These are phyloP conservation scores for Rhododendron mucronatum DNA, from an alignment of 148 eudicot genomes.

Conservation along the genomic window DNA sequence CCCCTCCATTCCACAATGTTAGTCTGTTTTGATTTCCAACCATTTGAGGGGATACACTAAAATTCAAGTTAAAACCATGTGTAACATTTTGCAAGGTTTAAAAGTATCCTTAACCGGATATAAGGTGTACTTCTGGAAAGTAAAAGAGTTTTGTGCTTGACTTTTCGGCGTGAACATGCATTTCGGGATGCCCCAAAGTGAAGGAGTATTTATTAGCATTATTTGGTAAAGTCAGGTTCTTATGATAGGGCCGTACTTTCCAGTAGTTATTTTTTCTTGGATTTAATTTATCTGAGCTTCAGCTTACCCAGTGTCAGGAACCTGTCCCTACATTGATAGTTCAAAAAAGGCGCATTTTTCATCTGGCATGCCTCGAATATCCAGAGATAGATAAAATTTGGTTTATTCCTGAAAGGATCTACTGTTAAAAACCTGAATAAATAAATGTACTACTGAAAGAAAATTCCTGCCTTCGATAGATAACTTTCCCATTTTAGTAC, in stretches of 20 bases:
- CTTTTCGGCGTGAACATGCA: background rate
- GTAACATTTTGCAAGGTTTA: background rate
- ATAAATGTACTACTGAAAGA: background rate
- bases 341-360: background rate
- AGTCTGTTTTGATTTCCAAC: background rate
- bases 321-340: background rate
- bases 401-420: background rate
- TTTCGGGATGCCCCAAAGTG: background rate
- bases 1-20: background rate
- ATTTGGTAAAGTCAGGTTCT: background rate
- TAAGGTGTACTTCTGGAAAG: background rate
- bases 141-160: background rate
- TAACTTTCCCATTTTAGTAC: background rate
- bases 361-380: background rate
- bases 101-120: background rate
- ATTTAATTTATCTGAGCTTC: background rate
- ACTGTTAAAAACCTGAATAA: background rate
- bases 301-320: background rate
- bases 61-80: background rate
- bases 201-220: background rate
- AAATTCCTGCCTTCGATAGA: background rate
- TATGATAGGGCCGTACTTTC: background rate
- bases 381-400: background rate
- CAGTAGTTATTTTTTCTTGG: background rate
- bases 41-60: background rate